phyloP scores from a whole-genome alignment of 2,329 filamentous ascomycete species.

The Pseudogymnoascus sp. region DNA sequence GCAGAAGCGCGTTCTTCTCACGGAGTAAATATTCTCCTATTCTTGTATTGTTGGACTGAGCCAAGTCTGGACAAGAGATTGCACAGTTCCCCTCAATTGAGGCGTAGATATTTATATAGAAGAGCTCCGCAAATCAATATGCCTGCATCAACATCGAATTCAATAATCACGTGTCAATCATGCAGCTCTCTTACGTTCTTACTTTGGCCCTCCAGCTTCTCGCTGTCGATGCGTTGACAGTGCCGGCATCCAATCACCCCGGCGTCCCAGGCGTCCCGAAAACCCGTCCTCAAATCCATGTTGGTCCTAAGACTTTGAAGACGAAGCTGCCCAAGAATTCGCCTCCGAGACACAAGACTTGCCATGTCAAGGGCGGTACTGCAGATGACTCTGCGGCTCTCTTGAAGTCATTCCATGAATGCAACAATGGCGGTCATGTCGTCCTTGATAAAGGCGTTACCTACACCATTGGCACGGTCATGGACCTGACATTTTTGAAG shows the following conservation, averaged over 20 bases:
- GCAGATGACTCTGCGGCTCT: constrained; percentile 40
- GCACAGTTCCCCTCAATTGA: neutral
- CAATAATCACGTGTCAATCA: neutral
- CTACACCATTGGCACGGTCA: constrained; percentile 57
- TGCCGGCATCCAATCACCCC: neutral
- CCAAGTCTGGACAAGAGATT: neutral
- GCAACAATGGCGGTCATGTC: constrained; percentile 57
- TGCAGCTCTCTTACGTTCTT: neutral
- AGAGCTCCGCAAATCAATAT: constrained; percentile 5
- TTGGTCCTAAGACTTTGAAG: neutral
- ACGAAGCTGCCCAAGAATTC: neutral
- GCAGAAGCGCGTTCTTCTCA: neutral
- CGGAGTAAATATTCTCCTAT: constrained; percentile 9
- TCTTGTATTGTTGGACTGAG: neutral
- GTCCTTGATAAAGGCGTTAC: constrained; percentile 46
- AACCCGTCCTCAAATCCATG: neutral
- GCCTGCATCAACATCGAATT: neutral
- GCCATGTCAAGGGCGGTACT: constrained; percentile 26
- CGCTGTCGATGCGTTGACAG: neutral
- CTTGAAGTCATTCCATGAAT: constrained; percentile 48
- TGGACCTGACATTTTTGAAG: constrained; percentile 60
- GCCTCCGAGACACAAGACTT: neutral
- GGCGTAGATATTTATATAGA: neutral
- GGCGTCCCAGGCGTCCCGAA: neutral
- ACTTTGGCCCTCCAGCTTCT: constrained; percentile 4